These are phyloP conservation scores for Gremmenia infestans DNA, from an alignment of 2,329 filamentous ascomycete genomes.

Conservation along the genomic window DNA sequence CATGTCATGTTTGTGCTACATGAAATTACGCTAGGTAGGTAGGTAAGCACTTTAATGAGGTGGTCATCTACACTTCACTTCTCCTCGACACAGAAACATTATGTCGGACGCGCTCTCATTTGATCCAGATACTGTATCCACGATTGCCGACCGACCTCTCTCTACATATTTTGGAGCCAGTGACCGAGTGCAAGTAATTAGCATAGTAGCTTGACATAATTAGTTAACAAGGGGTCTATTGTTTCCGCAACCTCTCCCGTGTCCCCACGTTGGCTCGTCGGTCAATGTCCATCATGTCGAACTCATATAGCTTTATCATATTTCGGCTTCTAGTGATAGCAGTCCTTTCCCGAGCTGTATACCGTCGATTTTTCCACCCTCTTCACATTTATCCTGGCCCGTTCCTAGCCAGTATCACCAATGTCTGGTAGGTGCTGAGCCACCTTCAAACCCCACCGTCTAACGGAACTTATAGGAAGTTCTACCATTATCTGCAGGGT, in stretches of 20 bases:
- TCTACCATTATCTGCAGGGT: not conserved
- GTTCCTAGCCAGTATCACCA: slow-evolving; percentile 5
- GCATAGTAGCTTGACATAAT: not conserved
- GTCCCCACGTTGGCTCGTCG: not conserved
- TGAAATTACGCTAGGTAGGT: not conserved
- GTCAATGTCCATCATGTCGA: not conserved
- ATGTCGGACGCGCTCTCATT: too few species aligned
- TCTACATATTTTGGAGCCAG: too few species aligned
- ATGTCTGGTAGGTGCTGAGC: not conserved
- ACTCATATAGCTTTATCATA: not conserved
- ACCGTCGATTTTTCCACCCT: slow-evolving; percentile 6
- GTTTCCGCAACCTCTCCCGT: not conserved
- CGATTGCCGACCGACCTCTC: not conserved
- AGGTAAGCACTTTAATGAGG: too few species aligned
- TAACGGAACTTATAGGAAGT: not conserved
- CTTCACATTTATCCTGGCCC: slow-evolving; percentile 6
- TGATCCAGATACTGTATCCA: too few species aligned
- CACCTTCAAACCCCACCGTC: not conserved
- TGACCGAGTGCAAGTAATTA: not conserved
- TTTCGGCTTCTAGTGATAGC: not conserved
- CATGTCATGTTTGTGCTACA: too few species aligned
- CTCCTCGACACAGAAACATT: too few species aligned
- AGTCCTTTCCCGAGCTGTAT: not conserved
- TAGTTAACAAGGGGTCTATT: not conserved
- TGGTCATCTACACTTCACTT: too few species aligned